Evolutionary conservation across 1,139 yeast genomes (phyloP).

Genomic region (Candida sanyaensis): DNA sequence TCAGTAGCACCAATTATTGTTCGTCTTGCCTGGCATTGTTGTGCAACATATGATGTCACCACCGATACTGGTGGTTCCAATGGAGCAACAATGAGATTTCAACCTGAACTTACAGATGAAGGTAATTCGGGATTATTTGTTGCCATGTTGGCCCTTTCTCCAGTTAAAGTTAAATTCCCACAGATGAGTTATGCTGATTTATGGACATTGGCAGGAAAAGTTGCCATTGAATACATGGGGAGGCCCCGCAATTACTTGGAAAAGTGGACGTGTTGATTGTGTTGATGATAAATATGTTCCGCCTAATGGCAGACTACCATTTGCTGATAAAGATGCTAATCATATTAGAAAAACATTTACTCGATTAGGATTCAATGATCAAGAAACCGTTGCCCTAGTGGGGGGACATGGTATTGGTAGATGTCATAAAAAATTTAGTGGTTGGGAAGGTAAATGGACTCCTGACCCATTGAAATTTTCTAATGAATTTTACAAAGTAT

Average conservation of each 20-base stretch:
- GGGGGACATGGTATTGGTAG: constrained; percentile 72
- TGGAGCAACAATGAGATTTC: constrained; percentile 66
- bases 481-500: constrained; percentile 35
- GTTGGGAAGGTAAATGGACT: constrained; percentile 50
- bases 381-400: constrained; percentile 61
- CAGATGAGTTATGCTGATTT: constrained; percentile 66
- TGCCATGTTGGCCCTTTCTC: constrained; percentile 58
- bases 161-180: constrained; percentile 56
- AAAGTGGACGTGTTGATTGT: constrained; percentile 64
- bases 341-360: constrained; percentile 56
- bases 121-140: constrained; percentile 63
- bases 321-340: constrained; percentile 52
- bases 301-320: constrained; percentile 63
- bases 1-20: constrained; percentile 65
- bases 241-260: constrained; percentile 60
- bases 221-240: constrained; percentile 61
- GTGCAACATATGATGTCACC: constrained; percentile 61
- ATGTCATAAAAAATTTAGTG: constrained; percentile 54
- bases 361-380: constrained; percentile 64
- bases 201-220: constrained; percentile 66
- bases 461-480: constrained; percentile 33
- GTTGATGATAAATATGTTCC: constrained; percentile 53
- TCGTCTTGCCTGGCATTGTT: constrained; percentile 71
- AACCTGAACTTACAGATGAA: constrained; percentile 47
- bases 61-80: constrained; percentile 67